Percentiles rank a stretch among this genome's conserved stretches.
These are phyloP conservation scores for Apophysomyces ossiformis DNA, from an alignment of 371 early-diverging fungal species.

Conservation along the genomic window DNA sequence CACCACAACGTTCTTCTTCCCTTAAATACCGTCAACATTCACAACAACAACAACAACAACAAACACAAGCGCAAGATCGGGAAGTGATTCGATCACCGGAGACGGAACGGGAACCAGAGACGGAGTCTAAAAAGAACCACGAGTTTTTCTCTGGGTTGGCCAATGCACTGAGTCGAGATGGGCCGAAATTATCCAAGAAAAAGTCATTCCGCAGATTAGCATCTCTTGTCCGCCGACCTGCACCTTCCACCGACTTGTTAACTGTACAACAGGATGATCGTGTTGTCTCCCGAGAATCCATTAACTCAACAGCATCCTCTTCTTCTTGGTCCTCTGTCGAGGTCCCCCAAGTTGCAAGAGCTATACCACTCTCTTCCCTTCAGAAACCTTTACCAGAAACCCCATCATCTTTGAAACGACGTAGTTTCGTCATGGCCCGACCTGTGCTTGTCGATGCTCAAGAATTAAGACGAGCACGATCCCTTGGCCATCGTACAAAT, in stretches of 20 bases:
- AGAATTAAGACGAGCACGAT: constrained; percentile 28
- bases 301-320: constrained; percentile 32
- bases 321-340: constrained; percentile 40
- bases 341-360: constrained; percentile 19
- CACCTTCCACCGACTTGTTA: constrained; percentile 1
- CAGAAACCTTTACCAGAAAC: constrained; percentile 35
- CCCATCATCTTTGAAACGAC: constrained; percentile 26
- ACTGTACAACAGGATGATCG: not conserved
- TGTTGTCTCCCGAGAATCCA: constrained; percentile 26
- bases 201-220: constrained; percentile 16
- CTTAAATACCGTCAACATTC: constrained; percentile 19
- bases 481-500: constrained; percentile 26
- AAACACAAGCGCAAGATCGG: not conserved
- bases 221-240: constrained; percentile 1
- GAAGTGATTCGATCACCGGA: constrained; percentile 12
- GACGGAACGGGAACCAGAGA: constrained; percentile 4
- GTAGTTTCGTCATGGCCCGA: constrained; percentile 25
- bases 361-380: constrained; percentile 6
- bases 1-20: constrained; percentile 35
- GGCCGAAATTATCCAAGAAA: constrained; percentile 12
- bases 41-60: not conserved
- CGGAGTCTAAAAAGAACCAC: constrained; percentile 2
- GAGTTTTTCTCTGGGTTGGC: constrained; percentile 11
- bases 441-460: constrained; percentile 28
- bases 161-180: not conserved